Conservation (phyloP, 495 filamentous ascomycete genomes). For the Amorphotheca resinae region DNA sequence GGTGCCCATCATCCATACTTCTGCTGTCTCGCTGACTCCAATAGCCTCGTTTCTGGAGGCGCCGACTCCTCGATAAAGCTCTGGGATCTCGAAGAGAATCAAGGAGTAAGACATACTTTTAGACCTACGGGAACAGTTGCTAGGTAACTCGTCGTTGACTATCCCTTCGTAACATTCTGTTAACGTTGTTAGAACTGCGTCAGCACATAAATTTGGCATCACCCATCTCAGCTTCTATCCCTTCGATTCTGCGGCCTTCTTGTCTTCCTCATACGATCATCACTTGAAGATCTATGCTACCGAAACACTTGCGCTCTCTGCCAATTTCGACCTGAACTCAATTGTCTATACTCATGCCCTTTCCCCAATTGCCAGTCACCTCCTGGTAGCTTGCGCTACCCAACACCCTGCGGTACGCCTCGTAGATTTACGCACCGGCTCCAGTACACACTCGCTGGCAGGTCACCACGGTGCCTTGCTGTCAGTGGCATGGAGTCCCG, state of each 20-base stretch:
- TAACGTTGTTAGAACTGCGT: constrained; percentile 14
- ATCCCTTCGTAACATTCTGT: neutral
- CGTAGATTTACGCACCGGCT: constrained; percentile 68
- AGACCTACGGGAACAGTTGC: constrained; percentile 30
- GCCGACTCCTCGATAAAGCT: constrained; percentile 65
- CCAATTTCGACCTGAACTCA: constrained; percentile 57
- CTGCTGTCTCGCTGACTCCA: neutral
- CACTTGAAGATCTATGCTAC: constrained; percentile 71
- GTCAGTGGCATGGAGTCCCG: constrained; percentile 67
- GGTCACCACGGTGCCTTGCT: constrained; percentile 63
- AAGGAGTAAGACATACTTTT: constrained; percentile 26
- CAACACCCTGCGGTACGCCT: constrained; percentile 69
- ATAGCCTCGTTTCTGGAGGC: constrained; percentile 69
- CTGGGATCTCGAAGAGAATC: constrained; percentile 62
- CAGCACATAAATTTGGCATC: constrained; percentile 61
- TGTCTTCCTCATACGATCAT: constrained; percentile 74
- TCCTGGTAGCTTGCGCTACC: constrained; percentile 74
- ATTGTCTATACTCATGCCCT: constrained; percentile 65
- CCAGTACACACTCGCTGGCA: constrained; percentile 62
- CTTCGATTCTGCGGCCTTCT: constrained; percentile 67
- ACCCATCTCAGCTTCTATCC: constrained; percentile 83
- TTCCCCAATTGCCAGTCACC: constrained; percentile 55
- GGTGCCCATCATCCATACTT: constrained; percentile 17
- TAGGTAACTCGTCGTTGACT: neutral
- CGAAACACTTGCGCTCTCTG: constrained; percentile 42